Conservation (phyloP, 148 eudicot genomes). For the Tetragonia tetragonoides region DNA sequence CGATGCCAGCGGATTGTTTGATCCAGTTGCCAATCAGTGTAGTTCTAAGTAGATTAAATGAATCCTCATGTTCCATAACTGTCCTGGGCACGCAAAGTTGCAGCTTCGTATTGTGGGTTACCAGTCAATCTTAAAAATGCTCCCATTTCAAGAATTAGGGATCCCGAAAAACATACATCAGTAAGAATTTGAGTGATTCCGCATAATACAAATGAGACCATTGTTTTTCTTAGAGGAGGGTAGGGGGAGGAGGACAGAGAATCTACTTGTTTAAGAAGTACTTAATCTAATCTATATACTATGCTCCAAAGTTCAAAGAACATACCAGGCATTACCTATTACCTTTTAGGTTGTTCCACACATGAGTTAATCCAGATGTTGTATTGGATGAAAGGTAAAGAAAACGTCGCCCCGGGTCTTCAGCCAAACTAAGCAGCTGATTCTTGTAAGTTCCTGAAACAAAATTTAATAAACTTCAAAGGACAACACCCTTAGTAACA, state of each 20-base stretch:
- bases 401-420: conserved; percentile 81
- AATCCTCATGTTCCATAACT: conserved; percentile 93
- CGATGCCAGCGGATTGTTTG: conserved; percentile 87
- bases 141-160: conserved; percentile 97
- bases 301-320: not conserved
- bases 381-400: conserved; percentile 76
- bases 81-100: conserved; percentile 83
- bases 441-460: conserved; percentile 68
- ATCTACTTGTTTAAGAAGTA: not conserved
- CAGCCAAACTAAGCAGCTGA: conserved; percentile 75
- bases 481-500: not conserved
- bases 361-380: conserved; percentile 91
- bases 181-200: conserved; percentile 45
- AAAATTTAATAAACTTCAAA: conserved; percentile 35
- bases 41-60: conserved; percentile 86
- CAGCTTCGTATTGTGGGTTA: conserved; percentile 71
- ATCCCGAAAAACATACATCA: conserved; percentile 49
- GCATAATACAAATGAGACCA: not conserved
- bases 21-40: conserved; percentile 93
- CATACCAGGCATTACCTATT: conserved; percentile 19
- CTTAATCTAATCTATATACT: not conserved
- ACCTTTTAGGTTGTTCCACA: conserved; percentile 97
- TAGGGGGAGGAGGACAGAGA: not conserved
- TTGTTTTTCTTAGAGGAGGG: no score
- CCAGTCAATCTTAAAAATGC: conserved; percentile 85